These are phyloP conservation scores for Arachis stenosperma DNA, from an alignment of 306 rosid species.

Conservation along the genomic window DNA sequence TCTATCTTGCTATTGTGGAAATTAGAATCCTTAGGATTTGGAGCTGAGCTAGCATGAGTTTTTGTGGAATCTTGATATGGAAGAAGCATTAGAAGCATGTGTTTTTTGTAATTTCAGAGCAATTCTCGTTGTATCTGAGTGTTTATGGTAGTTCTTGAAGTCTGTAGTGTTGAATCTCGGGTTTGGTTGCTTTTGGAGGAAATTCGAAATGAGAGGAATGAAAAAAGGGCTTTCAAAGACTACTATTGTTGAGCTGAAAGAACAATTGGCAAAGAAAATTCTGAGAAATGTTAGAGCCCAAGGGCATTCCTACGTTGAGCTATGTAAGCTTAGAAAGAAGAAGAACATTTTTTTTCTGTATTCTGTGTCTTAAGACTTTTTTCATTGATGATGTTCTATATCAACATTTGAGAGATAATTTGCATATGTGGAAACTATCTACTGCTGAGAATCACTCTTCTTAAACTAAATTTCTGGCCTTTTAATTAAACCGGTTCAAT, in stretches of 20 bases:
- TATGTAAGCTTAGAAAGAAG: constrained; percentile 71
- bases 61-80: no score
- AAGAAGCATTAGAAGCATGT: no score
- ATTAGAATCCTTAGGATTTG: no score
- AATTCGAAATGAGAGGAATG: constrained; percentile 64
- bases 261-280: constrained; percentile 69
- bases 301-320: constrained; percentile 79
- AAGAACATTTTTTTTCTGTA: constrained; percentile 77
- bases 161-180: constrained; percentile 31
- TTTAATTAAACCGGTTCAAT: constrained; percentile 37
- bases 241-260: constrained; percentile 50
- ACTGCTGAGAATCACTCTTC: constrained; percentile 70
- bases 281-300: constrained; percentile 74
- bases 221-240: constrained; percentile 56
- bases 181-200: constrained; percentile 30
- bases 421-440: constrained; percentile 64
- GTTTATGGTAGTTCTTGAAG: no score
- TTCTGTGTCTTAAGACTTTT: constrained; percentile 77
- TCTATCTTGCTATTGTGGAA: constrained; percentile 26
- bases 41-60: no score
- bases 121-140: no score
- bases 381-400: constrained; percentile 70
- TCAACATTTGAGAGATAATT: constrained; percentile 85
- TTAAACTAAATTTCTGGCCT: constrained; percentile 86
- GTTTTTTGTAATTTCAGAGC: no score